Percentiles rank a stretch among this genome's conserved stretches.
Conservation (phyloP, 345 rosid genomes). For the Arabis alpina region DNA sequence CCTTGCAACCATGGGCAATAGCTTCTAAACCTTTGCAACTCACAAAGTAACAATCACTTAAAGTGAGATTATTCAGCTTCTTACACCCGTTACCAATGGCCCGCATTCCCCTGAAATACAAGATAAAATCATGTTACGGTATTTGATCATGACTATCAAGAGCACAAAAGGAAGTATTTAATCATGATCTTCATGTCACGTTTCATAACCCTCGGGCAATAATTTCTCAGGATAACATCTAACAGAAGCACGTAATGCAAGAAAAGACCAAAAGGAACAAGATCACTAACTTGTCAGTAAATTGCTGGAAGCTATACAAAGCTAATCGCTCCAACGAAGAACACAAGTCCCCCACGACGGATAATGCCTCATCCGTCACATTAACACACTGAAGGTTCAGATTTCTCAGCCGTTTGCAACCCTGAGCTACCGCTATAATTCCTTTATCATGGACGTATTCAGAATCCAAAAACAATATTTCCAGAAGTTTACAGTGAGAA, state of each 20-base stretch:
- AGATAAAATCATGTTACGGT: conserved; percentile 29
- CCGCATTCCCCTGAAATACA: conserved; percentile 72
- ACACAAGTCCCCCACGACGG: conserved; percentile 64
- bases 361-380: conserved; percentile 75
- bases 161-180: neutral
- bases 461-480: conserved; percentile 75
- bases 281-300: conserved; percentile 71
- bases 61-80: conserved; percentile 68
- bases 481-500: conserved; percentile 64
- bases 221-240: neutral
- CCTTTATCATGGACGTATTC: conserved; percentile 75
- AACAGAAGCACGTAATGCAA: conserved; percentile 4
- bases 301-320: conserved; percentile 73
- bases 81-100: conserved; percentile 83
- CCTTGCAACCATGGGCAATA: conserved; percentile 76
- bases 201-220: neutral
- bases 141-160: neutral
- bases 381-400: conserved; percentile 80
- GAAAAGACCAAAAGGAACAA: conserved; percentile 22
- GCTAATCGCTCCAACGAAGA: conserved; percentile 75
- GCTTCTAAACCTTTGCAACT: conserved; percentile 83
- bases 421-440: conserved; percentile 71
- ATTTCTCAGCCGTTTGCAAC: conserved; percentile 65
- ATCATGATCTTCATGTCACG: neutral
- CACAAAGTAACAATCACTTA: conserved; percentile 80